Evolutionary conservation across 2,329 filamentous ascomycete species (phyloP), one percentile per base, ranked within the genome.

Genomic region (Thelonectria blattea): DNA sequence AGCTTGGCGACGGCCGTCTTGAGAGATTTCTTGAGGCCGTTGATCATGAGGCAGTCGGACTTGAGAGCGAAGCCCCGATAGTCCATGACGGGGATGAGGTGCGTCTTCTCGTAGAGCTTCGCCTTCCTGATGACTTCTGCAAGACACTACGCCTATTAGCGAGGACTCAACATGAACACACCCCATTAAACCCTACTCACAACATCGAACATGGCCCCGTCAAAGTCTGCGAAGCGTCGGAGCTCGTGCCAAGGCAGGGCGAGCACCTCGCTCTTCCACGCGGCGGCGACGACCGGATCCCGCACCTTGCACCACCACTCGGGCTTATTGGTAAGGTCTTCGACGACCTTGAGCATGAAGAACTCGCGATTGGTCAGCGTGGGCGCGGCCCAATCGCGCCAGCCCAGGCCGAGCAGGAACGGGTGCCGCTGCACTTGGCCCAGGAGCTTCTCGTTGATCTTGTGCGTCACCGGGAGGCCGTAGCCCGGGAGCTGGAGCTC

Each of bases 1-100:
- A 91, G 75, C 0, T 68, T 67, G 1, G 71, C 68, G 34, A 83
- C 79, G 1, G 77, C 79, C 2, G 66, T 63, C 24, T 65, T 74
- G 2, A 89, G 74, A 1, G 74, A 70, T 0, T 78, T 10, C 8
- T 52, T 56, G 2, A 73, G 58, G 6, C 59, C 58, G 0, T 60
- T 22, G 1, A 62, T 41, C 3, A 74, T 24, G 12, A 69, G 42
- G 6, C 48, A 46, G 48, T 76, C 74, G 0, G 73, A 72, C 61
- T 76, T 76, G 65, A 76, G 52, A 30, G 67, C 72, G 27, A 61
- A 66, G 3, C 67, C 63, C 2, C 65, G 64, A 34, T 69, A 68
- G 59, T 76, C 74, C 17, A 74, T 61, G 5, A 74, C 61, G 1
- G 73, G 68, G 1, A 74, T 61, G 0, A 74, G 45, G 1, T 72